Evolutionary conservation across 2,329 filamentous ascomycete species (phyloP).

Genomic region (Pseudocercospora cruenta): DNA sequence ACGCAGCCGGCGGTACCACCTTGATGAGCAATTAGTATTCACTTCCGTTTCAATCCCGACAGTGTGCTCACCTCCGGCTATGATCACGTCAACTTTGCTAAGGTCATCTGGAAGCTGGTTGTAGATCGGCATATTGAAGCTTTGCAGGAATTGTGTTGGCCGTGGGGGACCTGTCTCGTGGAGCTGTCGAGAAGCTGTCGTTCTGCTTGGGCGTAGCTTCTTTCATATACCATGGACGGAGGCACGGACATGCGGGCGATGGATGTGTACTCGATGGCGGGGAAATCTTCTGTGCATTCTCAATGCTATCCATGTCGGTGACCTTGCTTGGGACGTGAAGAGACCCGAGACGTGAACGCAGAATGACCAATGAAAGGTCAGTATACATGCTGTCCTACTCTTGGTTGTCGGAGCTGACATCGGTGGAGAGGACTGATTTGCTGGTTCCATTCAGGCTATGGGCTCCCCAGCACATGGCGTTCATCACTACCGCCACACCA

Average conservation of each 20-base stretch:
- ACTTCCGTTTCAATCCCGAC: neutral
- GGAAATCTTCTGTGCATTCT: neutral
- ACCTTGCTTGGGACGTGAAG: no score
- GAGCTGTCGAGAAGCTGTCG: no score
- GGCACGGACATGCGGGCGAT: neutral
- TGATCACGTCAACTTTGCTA: constrained; percentile 56
- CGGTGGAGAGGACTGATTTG: neutral
- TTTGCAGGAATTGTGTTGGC: neutral
- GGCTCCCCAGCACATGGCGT: neutral
- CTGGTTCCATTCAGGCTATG: neutral
- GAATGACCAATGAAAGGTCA: neutral
- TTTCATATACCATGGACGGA: neutral
- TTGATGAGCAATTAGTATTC: constrained; percentile 17
- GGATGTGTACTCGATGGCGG: neutral
- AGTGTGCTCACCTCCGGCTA: constrained; percentile 49
- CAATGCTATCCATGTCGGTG: neutral
- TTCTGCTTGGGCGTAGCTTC: neutral
- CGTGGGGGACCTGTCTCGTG: no score
- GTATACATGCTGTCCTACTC: neutral
- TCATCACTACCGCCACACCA: neutral
- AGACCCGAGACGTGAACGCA: neutral
- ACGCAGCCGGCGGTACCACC: constrained; percentile 56
- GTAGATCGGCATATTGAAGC: constrained; percentile 30
- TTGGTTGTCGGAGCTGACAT: neutral
- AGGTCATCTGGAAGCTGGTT: constrained; percentile 43